A percentile compares a stretch with the other conserved stretches of the same genome.
These are phyloP conservation scores for Thelonectria rubi DNA, from an alignment of 2,329 filamentous ascomycete genomes.

Conservation along the genomic window DNA sequence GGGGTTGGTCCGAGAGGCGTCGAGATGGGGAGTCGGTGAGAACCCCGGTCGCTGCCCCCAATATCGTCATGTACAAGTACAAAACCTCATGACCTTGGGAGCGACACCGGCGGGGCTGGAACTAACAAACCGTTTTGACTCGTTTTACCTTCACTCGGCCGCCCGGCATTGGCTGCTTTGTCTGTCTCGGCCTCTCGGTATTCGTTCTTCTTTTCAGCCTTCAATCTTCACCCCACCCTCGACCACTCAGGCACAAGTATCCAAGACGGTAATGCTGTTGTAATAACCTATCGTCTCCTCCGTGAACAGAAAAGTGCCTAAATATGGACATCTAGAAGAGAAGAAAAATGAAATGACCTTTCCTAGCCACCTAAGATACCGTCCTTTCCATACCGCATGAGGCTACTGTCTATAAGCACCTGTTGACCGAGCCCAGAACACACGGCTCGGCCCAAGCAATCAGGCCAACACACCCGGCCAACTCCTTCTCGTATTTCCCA, in stretches of 20 bases:
- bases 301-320: background rate
- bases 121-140: background rate
- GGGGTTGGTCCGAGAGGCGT: slow-evolving; percentile 38
- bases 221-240: background rate
- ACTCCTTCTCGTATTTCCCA: slow-evolving; percentile 5
- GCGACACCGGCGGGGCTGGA: background rate
- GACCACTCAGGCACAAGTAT: background rate
- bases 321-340: slow-evolving; percentile 4
- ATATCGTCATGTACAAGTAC: slow-evolving; percentile 12
- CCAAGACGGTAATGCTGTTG: background rate
- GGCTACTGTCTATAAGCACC: slow-evolving; percentile 6
- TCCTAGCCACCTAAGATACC: background rate
- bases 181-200: background rate
- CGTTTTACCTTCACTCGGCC: background rate
- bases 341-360: background rate
- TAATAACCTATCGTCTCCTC: background rate
- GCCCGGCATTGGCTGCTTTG: background rate
- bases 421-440: background rate
- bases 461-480: background rate
- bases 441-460: background rate
- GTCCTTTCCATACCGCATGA: background rate
- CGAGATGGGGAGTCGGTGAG: slow-evolving; percentile 29
- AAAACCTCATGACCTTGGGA: background rate
- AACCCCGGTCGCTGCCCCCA: slow-evolving; percentile 35
- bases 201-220: background rate